These are phyloP conservation scores for Aspergillus latus DNA, from an alignment of 2,329 filamentous ascomycete genomes.

Conservation along the genomic window DNA sequence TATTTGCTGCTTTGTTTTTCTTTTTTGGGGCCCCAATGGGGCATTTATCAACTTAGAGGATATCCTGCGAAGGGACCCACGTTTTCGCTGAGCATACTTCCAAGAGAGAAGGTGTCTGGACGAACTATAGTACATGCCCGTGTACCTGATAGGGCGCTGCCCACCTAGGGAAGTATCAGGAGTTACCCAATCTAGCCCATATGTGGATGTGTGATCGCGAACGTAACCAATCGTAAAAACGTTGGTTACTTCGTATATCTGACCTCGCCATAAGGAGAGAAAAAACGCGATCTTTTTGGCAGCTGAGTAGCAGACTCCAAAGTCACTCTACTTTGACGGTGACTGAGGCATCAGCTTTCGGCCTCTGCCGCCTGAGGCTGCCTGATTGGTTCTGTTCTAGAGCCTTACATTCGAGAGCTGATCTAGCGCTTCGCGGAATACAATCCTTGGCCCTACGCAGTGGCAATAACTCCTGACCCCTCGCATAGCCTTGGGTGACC, in stretches of 20 bases:
- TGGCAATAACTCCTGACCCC: conserved; percentile 7
- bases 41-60: neutral
- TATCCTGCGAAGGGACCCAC: conserved; percentile 5
- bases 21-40: neutral
- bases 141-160: neutral
- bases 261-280: neutral
- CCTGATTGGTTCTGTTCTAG: conserved; percentile 4
- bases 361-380: neutral
- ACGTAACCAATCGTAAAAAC: neutral
- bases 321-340: neutral
- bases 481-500: conserved; percentile 7
- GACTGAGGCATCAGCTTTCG: neutral
- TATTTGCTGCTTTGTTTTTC: conserved; percentile 3
- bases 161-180: neutral
- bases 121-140: neutral
- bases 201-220: neutral
- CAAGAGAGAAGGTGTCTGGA: neutral
- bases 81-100: neutral
- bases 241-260: neutral
- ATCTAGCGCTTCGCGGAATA: neutral
- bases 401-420: neutral
- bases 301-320: neutral
- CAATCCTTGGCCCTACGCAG: neutral
- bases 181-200: neutral
- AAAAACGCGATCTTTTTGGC: neutral